phyloP scores from a whole-genome alignment of 2,329 filamentous ascomycete species.

The Cercospora sp. region DNA sequence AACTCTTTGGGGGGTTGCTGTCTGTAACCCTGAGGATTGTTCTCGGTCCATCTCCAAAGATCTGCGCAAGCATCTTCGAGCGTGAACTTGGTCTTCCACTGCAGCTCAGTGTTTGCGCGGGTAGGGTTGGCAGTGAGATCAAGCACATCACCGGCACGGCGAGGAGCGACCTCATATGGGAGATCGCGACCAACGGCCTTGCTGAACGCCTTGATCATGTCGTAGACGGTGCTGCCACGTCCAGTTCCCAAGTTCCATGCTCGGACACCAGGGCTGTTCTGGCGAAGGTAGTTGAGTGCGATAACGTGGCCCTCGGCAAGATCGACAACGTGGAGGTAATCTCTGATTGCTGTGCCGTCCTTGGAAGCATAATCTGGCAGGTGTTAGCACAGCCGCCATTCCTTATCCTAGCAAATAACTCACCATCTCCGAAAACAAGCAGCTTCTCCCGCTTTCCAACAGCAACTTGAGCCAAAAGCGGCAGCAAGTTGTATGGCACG shows the following conservation, averaged over 20 bases:
- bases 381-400: conserved; percentile 9
- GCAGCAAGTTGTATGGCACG: conserved; percentile 92
- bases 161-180: conserved; percentile 79
- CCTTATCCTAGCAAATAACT: conserved; percentile 36
- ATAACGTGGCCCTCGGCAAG: conserved; percentile 82
- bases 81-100: conserved; percentile 87
- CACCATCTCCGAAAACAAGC: conserved; percentile 89
- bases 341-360: conserved; percentile 90
- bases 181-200: conserved; percentile 81
- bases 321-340: conserved; percentile 97
- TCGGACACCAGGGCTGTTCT: conserved; percentile 81
- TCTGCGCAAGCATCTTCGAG: conserved; percentile 93
- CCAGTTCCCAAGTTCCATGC: conserved; percentile 97
- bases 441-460: conserved; percentile 94
- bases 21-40: conserved; percentile 93
- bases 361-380: conserved; percentile 78
- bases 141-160: conserved; percentile 85
- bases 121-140: conserved; percentile 90
- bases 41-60: conserved; percentile 94
- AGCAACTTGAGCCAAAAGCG: conserved; percentile 90
- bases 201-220: conserved; percentile 96
- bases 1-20: conserved; percentile 86
- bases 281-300: conserved; percentile 85
- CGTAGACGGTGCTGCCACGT: conserved; percentile 90
- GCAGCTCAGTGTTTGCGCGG: conserved; percentile 82